Base-by-base conservation (phyloP, 371 early-diverging fungal species). In the Saksenaea oblongispora region DNA sequence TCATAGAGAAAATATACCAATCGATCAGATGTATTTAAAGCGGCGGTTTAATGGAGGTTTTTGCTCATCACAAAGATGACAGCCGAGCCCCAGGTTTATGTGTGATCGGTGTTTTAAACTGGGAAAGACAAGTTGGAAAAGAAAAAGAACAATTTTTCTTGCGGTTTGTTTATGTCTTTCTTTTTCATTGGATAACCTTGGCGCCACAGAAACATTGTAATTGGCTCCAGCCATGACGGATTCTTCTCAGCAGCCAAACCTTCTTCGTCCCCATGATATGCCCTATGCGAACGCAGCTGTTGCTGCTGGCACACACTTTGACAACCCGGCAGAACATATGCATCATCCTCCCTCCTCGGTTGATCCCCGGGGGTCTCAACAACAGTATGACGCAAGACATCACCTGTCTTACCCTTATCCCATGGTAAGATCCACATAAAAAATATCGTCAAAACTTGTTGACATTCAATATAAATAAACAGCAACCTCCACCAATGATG, bases 181-280 rank as follows among this genome's bases (percentile, higher is more conserved):
- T 44, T 44, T 44, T 44, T 44, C 44, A 44, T 44, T 44, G 44
- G 44, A 44, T 44, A 44, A 44, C 44, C 44, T 44, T 44, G 44
- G 44, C 44, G 44, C 44, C 44, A 44, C 44, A 44, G 44, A 44
- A 44, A 44, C 44, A 44, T 44, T 44, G 44, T 44, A 44, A 44
- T 44, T 44, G 44, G 44, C 44, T 44, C 44, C 44, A 44, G 44
- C 44, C 44, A 44, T 44, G 44, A 44, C 44, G 44, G 44, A 44
- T 44, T 44, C 44, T 44, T 44, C 44, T 44, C 44, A 44, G 44
- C 44, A 44, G 17, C 44, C 44, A 44, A 44, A 44, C 17, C 44
- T 44, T 44, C 44, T 44, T 44, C 44, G 44, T 44, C 44, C 44
- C 44, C 44, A 44, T 44, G 44, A 44, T 44, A 44, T 44, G 44